Percentiles rank a stretch among this genome's conserved stretches.
Conservation (phyloP, 176 grass and related monocot genomes). For the Zea luxurians region DNA sequence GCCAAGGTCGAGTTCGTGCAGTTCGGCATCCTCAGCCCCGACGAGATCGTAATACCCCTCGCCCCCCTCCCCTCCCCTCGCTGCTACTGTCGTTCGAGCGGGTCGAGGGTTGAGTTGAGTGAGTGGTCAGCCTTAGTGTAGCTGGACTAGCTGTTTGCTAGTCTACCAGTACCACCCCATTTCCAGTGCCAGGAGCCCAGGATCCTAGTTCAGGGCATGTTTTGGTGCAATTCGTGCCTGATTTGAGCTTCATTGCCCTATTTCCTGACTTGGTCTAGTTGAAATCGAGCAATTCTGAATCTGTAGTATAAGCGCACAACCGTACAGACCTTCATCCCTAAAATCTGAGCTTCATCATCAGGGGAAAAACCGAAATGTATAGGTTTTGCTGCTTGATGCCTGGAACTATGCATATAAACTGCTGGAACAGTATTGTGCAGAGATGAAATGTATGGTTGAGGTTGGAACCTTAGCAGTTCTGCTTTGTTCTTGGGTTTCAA, state of each 20-base stretch:
- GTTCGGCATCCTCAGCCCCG: conserved; percentile 97
- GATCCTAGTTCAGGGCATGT: background rate
- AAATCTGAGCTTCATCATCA: background rate
- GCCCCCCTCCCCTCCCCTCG: background rate
- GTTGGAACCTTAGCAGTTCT: background rate
- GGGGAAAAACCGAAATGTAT: background rate
- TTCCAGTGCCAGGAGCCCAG: background rate
- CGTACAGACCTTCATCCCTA: background rate
- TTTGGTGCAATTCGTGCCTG: background rate
- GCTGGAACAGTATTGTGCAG: background rate
- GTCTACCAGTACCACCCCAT: background rate
- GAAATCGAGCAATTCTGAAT: background rate
- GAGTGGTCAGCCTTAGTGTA: background rate
- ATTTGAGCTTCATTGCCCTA: background rate
- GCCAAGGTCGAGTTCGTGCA: conserved; percentile 87
- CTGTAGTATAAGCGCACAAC: background rate
- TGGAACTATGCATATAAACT: background rate
- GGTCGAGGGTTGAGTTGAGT: conserved; percentile 28
- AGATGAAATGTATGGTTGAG: background rate
- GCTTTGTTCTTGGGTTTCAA: background rate
- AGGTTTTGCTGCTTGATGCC: background rate
- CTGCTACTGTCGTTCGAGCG: conserved; percentile 18
- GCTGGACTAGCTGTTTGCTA: background rate
- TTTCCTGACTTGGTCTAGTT: background rate
- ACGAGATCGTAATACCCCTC: conserved; percentile 85